Percentiles rank a stretch among this genome's conserved stretches.
Evolutionary conservation across 495 filamentous ascomycete genomes (phyloP).

Genomic region (Aspergillus funiculosus): DNA sequence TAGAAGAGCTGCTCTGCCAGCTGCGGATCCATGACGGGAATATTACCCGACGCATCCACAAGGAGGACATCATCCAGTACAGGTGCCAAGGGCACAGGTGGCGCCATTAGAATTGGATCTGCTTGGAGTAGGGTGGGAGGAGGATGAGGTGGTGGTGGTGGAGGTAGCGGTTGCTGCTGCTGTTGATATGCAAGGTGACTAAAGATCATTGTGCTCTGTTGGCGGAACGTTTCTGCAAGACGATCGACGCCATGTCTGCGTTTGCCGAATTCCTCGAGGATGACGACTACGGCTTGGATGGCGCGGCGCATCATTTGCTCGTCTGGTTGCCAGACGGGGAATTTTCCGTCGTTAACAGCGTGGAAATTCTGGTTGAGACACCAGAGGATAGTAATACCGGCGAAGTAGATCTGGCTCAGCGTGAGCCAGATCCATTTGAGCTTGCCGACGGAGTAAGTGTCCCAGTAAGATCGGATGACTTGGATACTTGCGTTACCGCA

Average conservation of each 20-base stretch:
- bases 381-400: conserved; percentile 47
- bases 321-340: conserved; percentile 39
- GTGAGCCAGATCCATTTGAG: conserved; percentile 53
- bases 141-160: conserved; percentile 21
- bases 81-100: conserved; percentile 38
- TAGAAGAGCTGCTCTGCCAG: conserved; percentile 41
- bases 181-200: conserved; percentile 39
- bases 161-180: conserved; percentile 22
- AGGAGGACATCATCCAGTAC: conserved; percentile 40
- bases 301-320: conserved; percentile 43
- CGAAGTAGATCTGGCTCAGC: conserved; percentile 48
- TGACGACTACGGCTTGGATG: conserved; percentile 42
- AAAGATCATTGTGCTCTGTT: conserved; percentile 44
- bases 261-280: conserved; percentile 46
- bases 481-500: conserved; percentile 47
- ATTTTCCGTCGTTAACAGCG: conserved; percentile 34
- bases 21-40: conserved; percentile 38
- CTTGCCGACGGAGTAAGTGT: conserved; percentile 44
- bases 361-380: conserved; percentile 44
- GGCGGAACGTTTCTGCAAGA: conserved; percentile 40
- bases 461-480: conserved; percentile 47
- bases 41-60: conserved; percentile 30
- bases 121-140: conserved; percentile 21
- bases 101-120: conserved; percentile 14
- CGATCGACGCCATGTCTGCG: conserved; percentile 44